phyloP scores from a whole-genome alignment of 176 grass and related monocot genomes.

The Phyllostachys edulis region DNA sequence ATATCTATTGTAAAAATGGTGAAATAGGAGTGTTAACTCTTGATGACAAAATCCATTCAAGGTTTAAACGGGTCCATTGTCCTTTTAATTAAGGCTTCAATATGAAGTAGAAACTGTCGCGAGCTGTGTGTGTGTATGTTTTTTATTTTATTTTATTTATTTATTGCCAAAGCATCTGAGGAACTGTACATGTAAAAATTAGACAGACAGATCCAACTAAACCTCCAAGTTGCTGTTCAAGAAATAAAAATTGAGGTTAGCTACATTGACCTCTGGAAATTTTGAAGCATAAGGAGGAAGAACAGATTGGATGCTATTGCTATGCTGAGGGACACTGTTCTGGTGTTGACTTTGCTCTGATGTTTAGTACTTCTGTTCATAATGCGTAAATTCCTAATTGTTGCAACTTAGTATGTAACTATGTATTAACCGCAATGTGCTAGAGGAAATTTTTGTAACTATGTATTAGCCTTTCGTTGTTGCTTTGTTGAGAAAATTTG shows the following conservation, averaged over 20 bases:
- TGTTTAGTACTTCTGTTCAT: background rate
- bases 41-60: background rate
- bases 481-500: background rate
- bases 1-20: background rate
- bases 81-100: background rate
- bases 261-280: background rate
- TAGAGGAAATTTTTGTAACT: background rate
- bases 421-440: background rate
- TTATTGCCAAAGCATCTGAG: background rate
- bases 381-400: background rate
- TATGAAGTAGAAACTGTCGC: background rate
- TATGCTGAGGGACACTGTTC: background rate
- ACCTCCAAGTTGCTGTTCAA: background rate
- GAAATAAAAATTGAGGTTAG: slow-evolving; percentile 9
- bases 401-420: background rate
- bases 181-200: background rate
- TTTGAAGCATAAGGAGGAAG: background rate
- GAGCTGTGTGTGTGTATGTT: background rate
- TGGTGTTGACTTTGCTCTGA: background rate
- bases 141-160: background rate
- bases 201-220: background rate
- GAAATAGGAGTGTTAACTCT: background rate
- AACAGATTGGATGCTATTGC: background rate
- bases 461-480: slow-evolving; percentile 1
- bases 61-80: background rate